Base-by-base conservation (phyloP, 2,329 filamentous ascomycete genomes). In the Sodiomyces alkalinus region DNA sequence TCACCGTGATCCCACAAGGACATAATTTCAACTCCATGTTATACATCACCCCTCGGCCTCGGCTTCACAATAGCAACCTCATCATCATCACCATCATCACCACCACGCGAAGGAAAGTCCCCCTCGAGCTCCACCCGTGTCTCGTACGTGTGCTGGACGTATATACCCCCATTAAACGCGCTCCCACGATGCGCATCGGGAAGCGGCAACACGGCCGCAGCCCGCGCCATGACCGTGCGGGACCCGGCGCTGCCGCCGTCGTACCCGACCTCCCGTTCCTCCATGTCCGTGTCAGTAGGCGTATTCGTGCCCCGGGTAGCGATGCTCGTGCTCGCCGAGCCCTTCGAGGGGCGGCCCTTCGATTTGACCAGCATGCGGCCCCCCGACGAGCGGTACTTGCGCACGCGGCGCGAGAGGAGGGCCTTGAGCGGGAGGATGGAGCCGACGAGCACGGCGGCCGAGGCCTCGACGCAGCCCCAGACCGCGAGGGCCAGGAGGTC, bases 371-470 rank as follows among this genome's bases (percentile, higher is more conserved):
- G n/a, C n/a, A n/a, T n/a, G n/a, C n/a, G n/a, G n/a, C n/a, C n/a
- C n/a, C n/a, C n/a, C n/a, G n/a, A n/a, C 6, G 16, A 13, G 32
- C n/a, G 10, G 16, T 34, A 36, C 12, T 35, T 32, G 6, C 19
- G 29, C 11, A 41, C 22, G 8, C 31, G 18, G 0, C 32, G 28
- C 4, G 38, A 31, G 6, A 42, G 20, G 17, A 43, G 21, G 5
- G 27, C 25, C 20, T 41, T 43, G 19, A 43, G 36, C 3, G 41
- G 30, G 2, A 36, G 39, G 3, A 43, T 29, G 2, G 33, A 42
- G 5, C 41, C 39, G 11, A 43, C 39, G 11, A 41, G 28, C 14
- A 43, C 28, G 14, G 36, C 34, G 27, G 22, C 16, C 4, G 24
- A 15, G 8, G 33, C 29, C 19, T 32, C 34, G 1, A 36, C 30